Evolutionary conservation across 2,329 filamentous ascomycete species (phyloP).

Genomic region (Aspergillus ibericus): DNA sequence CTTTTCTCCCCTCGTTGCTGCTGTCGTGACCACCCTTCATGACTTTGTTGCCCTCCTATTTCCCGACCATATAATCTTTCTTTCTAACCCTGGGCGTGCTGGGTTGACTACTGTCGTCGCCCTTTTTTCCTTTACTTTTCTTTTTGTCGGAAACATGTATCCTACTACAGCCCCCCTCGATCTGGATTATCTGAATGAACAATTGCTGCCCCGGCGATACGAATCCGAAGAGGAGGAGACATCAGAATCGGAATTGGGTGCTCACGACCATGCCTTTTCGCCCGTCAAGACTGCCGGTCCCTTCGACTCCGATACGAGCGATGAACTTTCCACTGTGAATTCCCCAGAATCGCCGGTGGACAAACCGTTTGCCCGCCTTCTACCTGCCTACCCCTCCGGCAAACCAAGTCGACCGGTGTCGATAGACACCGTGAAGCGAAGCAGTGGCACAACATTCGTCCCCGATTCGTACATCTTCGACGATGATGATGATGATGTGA

Average conservation of each 20-base stretch:
- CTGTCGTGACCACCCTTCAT: background rate
- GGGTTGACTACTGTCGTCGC: background rate
- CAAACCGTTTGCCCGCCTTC: constrained; percentile 15
- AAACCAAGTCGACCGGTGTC: constrained; percentile 35
- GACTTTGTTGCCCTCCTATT: background rate
- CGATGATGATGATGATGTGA: constrained; percentile 33
- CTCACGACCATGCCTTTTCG: constrained; percentile 34
- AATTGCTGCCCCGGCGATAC: constrained; percentile 34
- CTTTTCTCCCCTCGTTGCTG: constrained; percentile 1
- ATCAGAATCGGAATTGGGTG: constrained; percentile 38
- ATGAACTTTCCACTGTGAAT: constrained; percentile 27
- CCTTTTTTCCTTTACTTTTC: background rate
- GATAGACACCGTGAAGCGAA: constrained; percentile 38
- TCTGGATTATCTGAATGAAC: constrained; percentile 33
- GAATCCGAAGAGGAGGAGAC: constrained; percentile 42
- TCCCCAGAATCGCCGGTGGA: constrained; percentile 24
- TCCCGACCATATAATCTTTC: constrained; percentile 3
- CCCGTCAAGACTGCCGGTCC: constrained; percentile 25
- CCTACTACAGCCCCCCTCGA: constrained; percentile 26
- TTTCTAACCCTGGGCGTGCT: background rate
- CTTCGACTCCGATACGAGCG: constrained; percentile 34
- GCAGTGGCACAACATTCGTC: constrained; percentile 31
- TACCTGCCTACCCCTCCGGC: constrained; percentile 22
- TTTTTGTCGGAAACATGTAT: constrained; percentile 25
- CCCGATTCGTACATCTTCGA: constrained; percentile 35